Evolutionary conservation across 164 flowering plant species (phyloP).

Genomic region (Cinnamomum micranthum): DNA sequence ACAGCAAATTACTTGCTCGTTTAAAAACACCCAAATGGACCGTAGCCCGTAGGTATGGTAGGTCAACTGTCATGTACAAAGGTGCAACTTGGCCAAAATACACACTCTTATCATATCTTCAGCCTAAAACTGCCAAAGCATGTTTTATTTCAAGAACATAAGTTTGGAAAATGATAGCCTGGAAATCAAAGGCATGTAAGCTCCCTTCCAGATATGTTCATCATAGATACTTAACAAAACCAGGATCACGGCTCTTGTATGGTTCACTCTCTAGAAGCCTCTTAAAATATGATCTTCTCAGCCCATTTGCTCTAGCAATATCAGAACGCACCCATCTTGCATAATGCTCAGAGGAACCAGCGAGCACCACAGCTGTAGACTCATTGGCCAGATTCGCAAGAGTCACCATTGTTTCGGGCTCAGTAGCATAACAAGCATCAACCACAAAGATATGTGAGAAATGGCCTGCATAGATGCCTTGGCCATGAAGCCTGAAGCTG

Average conservation of each 20-base stretch:
- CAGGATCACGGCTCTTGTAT: constrained; percentile 18
- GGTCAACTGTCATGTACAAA: neutral
- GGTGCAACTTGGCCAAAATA: neutral
- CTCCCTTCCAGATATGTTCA: too few species aligned
- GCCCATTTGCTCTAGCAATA: constrained; percentile 25
- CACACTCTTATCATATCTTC: neutral
- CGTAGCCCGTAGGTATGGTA: neutral
- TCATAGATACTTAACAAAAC: neutral
- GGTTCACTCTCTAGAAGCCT: constrained; percentile 24
- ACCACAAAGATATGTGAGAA: constrained; percentile 49
- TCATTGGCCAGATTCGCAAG: constrained; percentile 30
- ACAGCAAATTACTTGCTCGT: too few species aligned
- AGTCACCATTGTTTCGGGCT: constrained; percentile 41
- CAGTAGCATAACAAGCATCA: constrained; percentile 39
- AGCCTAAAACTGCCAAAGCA: neutral
- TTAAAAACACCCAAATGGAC: too few species aligned
- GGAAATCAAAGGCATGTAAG: neutral
- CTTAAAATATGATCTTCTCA: constrained; percentile 37
- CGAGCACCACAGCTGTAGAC: constrained; percentile 32
- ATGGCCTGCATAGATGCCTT: constrained; percentile 37
- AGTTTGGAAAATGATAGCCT: neutral
- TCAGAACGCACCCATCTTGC: constrained; percentile 32
- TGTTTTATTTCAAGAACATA: neutral
- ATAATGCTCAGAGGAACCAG: constrained; percentile 23
- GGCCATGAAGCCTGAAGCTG: constrained; percentile 30